A percentile compares a stretch with the other conserved stretches of the same genome.
Evolutionary conservation across 2,329 filamentous ascomycete genomes (phyloP).

Genomic region (Pseudocercospora pini-densiflorae): DNA sequence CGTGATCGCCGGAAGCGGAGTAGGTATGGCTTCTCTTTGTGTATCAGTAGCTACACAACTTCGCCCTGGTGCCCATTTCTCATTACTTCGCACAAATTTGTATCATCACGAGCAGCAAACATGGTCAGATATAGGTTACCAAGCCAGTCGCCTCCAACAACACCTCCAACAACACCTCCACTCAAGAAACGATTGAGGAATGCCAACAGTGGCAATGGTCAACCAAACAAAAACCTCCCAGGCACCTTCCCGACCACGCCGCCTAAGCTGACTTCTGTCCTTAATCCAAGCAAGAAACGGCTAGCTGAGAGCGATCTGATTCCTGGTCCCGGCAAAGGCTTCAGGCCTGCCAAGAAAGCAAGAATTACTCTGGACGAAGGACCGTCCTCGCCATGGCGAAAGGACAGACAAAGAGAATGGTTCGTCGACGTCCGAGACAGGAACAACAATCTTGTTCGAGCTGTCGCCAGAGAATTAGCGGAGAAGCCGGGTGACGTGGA

Average conservation of each 20-base stretch:
- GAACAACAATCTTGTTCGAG: constrained; percentile 7
- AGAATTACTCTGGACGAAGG: not conserved
- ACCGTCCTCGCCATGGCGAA: not conserved
- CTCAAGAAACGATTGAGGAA: not conserved
- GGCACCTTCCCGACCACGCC: not conserved
- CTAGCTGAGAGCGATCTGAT: not conserved
- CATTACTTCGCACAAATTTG: not conserved
- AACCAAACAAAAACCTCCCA: not conserved
- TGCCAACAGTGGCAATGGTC: not conserved
- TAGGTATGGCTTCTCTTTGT: not conserved
- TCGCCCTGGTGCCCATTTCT: not conserved
- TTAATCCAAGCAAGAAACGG: not conserved
- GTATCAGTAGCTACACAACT: not conserved
- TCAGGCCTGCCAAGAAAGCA: not conserved
- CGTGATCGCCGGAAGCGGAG: not conserved
- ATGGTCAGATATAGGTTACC: not conserved
- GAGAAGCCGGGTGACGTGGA: constrained; percentile 5
- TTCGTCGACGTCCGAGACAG: not conserved
- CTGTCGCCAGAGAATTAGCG: constrained; percentile 13
- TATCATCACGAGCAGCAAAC: not conserved
- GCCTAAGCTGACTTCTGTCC: not conserved
- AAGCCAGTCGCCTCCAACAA: not conserved
- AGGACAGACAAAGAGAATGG: not conserved
- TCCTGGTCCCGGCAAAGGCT: not conserved
- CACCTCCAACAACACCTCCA: not conserved